These are phyloP conservation scores for Hydrangea macrophylla DNA, from an alignment of 148 eudicot genomes.

Conservation along the genomic window DNA sequence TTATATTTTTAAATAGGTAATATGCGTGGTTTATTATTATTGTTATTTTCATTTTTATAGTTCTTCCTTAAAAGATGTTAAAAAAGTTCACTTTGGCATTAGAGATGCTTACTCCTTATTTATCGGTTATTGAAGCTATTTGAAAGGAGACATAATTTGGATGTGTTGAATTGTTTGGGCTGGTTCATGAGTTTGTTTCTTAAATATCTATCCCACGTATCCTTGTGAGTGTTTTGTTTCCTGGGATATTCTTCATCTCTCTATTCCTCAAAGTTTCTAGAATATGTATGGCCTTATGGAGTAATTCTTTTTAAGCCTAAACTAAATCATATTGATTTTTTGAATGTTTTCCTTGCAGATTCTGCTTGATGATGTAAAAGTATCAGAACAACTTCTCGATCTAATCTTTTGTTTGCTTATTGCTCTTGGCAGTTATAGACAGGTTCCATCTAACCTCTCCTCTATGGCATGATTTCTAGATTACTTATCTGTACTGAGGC, in stretches of 20 bases:
- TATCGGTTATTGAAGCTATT: not conserved
- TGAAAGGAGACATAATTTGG: not conserved
- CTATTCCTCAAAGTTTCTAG: not conserved
- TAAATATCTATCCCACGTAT: not conserved
- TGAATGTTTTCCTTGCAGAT: constrained; percentile 47
- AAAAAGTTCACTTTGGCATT: not conserved
- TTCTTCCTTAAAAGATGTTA: not conserved
- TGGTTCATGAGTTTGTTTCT: not conserved
- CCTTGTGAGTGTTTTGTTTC: not conserved
- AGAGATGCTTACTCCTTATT: not conserved
- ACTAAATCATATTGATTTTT: constrained; percentile 1
- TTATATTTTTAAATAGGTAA: too few species aligned
- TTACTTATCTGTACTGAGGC: constrained; percentile 21
- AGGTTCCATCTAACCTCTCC: constrained; percentile 45
- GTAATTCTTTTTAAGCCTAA: not conserved
- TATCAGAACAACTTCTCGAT: constrained; percentile 83
- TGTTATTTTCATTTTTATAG: too few species aligned
- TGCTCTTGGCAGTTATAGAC: constrained; percentile 43
- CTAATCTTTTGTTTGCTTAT: constrained; percentile 67
- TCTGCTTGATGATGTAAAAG: constrained; percentile 76
- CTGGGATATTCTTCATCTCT: not conserved
- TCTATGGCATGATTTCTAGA: not conserved
- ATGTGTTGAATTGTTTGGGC: not conserved
- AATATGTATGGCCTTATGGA: not conserved
- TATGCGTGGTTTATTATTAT: too few species aligned